phyloP scores from a whole-genome alignment of 441 rosid genomes.

The Monsonia emarginata region DNA sequence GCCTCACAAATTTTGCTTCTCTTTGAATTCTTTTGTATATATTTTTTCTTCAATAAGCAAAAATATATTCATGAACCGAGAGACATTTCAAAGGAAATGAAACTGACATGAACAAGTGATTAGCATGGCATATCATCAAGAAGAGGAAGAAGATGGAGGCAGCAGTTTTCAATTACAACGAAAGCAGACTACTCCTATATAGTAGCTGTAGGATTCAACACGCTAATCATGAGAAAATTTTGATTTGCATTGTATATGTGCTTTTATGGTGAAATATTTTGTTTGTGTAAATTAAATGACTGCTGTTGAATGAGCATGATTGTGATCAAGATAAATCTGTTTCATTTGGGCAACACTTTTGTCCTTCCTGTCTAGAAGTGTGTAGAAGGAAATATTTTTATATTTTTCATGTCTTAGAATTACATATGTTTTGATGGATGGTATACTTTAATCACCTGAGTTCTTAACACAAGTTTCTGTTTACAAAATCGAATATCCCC shows the following conservation, averaged over 20 bases:
- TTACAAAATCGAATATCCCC: not conserved
- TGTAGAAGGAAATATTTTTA: not conserved
- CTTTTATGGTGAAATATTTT: not conserved
- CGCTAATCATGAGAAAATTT: not conserved
- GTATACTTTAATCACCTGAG: not conserved
- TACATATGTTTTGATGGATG: slow-evolving; percentile 2
- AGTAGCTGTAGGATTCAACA: not conserved
- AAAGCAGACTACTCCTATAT: not conserved
- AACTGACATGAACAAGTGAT: not conserved
- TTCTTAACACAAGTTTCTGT: not conserved
- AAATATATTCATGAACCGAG: not conserved
- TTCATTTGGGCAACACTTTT: not conserved
- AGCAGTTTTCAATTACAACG: not conserved
- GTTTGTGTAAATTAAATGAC: not conserved
- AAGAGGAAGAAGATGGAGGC: not conserved
- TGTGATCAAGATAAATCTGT: not conserved
- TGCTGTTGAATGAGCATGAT: not conserved
- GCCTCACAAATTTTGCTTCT: not conserved
- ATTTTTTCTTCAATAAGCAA: not conserved
- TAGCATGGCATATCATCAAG: not conserved
- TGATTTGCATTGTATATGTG: not conserved
- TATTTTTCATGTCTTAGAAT: not conserved
- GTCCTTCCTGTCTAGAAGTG: not conserved
- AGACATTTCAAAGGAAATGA: not conserved
- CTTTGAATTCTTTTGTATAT: not conserved